Base-by-base conservation (phyloP, 352 stramenopile species). In the Halophytophthora polymorphica region DNA sequence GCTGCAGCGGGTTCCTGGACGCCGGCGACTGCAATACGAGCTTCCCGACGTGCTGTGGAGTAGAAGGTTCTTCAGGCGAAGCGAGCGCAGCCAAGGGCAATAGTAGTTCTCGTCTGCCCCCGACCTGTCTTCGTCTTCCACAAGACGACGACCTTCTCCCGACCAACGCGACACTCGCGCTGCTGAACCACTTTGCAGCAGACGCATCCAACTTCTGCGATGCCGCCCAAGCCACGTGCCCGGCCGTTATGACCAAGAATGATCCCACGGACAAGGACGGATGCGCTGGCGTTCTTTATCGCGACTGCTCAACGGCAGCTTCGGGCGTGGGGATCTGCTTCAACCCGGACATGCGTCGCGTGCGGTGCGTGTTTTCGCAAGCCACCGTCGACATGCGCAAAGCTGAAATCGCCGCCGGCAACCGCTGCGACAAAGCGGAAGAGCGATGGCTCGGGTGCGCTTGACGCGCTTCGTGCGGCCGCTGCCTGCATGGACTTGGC, bases 1-100 rank as follows among this genome's bases (percentile, higher is more conserved):
- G 63, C 36, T 71, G 63, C 42, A 71, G 53, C 47, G 63, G 63
- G 2, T 71, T 65, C 42, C 38, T 71, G 1, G 51, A 23, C 8
- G 49, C 31, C 8, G 63, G 63, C 8, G 33, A 7, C 7, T 71
- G 63, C 40, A 65, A 71, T 25, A 71, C 58, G 18, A 65, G 17
- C 2, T 68, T 68, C 18, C 58, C 37, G 21, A 71, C n/a, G 45
- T 71, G 63, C 19, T 68, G 63, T 18, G 31, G 35, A 22, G n/a
- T 17, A 29, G 39, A 45, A 1, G 19, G 13, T 15, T 15, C n/a
- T 45, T 45, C 11, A 1, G 22, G 35, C 22, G 31, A 51, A n/a
- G 22, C 10, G 17, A 55, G 23, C 2, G 7, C 37, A 43, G 5
- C 13, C 8, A 44, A 18, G 3, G 33, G 19, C 12, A 36, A 37